phyloP scores from a whole-genome alignment of 805 yeast genomes.

The Schwanniomyces pseudopolymorphus region DNA sequence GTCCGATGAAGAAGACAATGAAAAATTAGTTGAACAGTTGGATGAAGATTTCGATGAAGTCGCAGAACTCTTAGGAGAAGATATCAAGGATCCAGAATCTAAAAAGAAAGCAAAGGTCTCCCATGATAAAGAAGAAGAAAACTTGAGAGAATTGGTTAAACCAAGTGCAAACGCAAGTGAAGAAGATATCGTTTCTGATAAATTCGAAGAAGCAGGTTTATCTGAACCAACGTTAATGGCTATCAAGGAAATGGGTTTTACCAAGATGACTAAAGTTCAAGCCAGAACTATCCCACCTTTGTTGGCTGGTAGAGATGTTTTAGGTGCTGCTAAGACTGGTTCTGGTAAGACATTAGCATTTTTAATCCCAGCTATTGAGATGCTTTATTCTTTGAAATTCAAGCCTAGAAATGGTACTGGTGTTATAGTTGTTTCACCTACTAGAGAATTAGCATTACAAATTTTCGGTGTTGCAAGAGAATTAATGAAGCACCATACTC shows the following conservation, averaged over 20 bases:
- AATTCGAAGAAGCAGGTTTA: slow-evolving; percentile 49
- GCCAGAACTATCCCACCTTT: slow-evolving; percentile 95
- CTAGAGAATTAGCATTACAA: slow-evolving; percentile 96
- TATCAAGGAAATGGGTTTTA: slow-evolving; percentile 84
- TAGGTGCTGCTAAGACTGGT: slow-evolving; percentile 99
- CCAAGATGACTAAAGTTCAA: slow-evolving; percentile 91
- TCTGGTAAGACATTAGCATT: slow-evolving; percentile 98
- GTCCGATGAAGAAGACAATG: slow-evolving; percentile 33
- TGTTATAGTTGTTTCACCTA: slow-evolving; percentile 92
- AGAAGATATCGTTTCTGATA: slow-evolving; percentile 29
- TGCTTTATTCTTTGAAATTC: slow-evolving; percentile 84
- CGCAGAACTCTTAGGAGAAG: slow-evolving; percentile 49
- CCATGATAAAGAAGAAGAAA: slow-evolving; percentile 19
- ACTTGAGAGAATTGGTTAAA: slow-evolving; percentile 24
- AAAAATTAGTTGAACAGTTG: slow-evolving; percentile 50
- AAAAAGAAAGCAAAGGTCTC: slow-evolving; percentile 19
- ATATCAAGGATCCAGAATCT: slow-evolving; percentile 42
- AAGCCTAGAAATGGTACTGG: slow-evolving; percentile 99
- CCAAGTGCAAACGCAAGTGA: slow-evolving; percentile 29
- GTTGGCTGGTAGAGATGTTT: slow-evolving; percentile 93
- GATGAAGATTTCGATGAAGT: slow-evolving; percentile 61
- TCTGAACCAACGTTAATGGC: slow-evolving; percentile 84
- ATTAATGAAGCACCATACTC: slow-evolving; percentile 84
- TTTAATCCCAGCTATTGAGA: slow-evolving; percentile 91
- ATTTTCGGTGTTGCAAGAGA: slow-evolving; percentile 98